phyloP scores from a whole-genome alignment of 116 monocot genomes.

The Zostera marina region DNA sequence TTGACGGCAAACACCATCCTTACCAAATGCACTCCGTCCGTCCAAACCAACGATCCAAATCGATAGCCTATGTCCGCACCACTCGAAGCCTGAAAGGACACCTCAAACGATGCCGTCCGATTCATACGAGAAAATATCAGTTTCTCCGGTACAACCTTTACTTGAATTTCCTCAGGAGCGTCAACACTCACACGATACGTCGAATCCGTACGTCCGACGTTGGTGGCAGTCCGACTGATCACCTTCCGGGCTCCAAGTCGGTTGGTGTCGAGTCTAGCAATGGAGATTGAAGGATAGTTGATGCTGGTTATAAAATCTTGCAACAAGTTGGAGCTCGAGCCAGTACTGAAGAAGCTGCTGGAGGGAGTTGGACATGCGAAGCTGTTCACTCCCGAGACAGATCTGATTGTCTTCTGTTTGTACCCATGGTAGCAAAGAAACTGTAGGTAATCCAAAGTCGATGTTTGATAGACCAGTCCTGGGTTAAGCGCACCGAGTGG shows the following conservation, averaged over 20 bases:
- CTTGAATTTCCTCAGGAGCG: constrained; percentile 35
- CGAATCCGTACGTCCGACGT: constrained; percentile 51
- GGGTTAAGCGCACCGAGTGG: constrained; percentile 70
- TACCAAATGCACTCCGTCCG: constrained; percentile 50
- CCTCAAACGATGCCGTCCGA: constrained; percentile 42
- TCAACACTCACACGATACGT: constrained; percentile 45
- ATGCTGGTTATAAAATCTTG: constrained; percentile 28
- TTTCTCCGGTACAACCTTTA: constrained; percentile 45
- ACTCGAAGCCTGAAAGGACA: constrained; percentile 29
- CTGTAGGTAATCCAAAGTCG: constrained; percentile 36
- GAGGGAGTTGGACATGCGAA: constrained; percentile 36
- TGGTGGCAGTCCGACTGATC: constrained; percentile 35
- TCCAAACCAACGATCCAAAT: constrained; percentile 65
- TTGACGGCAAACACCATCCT: constrained; percentile 53
- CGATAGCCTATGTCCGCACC: constrained; percentile 40
- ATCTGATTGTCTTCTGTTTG: constrained; percentile 38
- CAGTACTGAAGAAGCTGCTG: too few relatives aligned
- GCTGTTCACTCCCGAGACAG: constrained; percentile 21
- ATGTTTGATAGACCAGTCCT: constrained; percentile 73
- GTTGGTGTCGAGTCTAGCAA: constrained; percentile 24
- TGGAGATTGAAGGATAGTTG: constrained; percentile 87
- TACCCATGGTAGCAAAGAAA: constrained; percentile 92
- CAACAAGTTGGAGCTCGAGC: constrained; percentile 6
- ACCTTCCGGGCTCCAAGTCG: constrained; percentile 13
- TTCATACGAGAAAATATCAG: constrained; percentile 34